Percentiles rank a stretch among this genome's conserved stretches.
Conservation (phyloP, 768 basidiomycete species). For the Suillus variegatus region DNA sequence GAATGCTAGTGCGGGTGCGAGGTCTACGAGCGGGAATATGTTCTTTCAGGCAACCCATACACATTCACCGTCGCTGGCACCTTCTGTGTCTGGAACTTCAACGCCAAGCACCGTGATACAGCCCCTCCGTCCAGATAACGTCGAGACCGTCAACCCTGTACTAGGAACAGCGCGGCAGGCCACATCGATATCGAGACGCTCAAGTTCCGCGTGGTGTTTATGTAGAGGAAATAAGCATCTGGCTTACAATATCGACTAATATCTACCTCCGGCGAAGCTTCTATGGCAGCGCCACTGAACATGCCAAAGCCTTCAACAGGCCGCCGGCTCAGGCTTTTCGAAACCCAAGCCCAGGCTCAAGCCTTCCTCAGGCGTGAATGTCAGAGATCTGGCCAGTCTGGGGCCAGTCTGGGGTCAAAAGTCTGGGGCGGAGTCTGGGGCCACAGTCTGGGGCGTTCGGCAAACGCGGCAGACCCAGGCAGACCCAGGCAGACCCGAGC, state of each 20-base stretch:
- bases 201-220: constrained; percentile 50
- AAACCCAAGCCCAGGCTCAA: too few relatives aligned
- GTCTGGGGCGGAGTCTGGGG: too few relatives aligned
- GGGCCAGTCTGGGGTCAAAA: too few relatives aligned
- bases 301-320: too few relatives aligned
- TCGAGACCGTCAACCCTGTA: background rate
- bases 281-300: background rate
- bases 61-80: background rate
- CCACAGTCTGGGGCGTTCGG: too few relatives aligned
- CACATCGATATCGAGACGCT: constrained; percentile 36
- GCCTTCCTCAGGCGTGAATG: too few relatives aligned
- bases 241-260: too few relatives aligned
- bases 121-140: constrained; percentile 9
- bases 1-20: background rate
- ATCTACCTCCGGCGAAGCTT: background rate
- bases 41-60: background rate
- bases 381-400: too few relatives aligned
- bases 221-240: constrained; percentile 16
- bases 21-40: background rate
- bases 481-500: too few relatives aligned
- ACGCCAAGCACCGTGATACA: background rate
- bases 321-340: too few relatives aligned
- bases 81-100: background rate
- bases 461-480: too few relatives aligned
- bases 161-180: constrained; percentile 20